A percentile compares a stretch with the other conserved stretches of the same genome.
phyloP scores from a whole-genome alignment of 257 asterid genomes.

The Ligustrum vulgare region DNA sequence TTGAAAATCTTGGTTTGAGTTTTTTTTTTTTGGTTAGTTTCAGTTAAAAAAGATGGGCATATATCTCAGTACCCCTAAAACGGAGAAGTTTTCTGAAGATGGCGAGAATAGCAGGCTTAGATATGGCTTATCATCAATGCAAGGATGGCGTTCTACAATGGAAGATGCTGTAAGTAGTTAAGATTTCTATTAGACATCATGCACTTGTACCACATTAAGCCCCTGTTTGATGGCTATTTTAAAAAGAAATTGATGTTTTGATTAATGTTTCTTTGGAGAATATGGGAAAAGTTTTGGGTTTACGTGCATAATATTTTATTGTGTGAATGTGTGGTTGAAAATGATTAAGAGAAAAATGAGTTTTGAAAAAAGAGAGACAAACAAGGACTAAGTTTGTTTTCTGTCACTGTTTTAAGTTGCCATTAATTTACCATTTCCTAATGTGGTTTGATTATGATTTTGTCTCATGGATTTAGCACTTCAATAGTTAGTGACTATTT shows the following conservation, averaged over 20 bases:
- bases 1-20: constrained; percentile 15
- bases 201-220: not conserved
- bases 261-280: too few species aligned
- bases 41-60: constrained; percentile 76
- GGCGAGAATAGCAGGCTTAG: constrained; percentile 69
- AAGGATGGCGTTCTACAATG: constrained; percentile 99
- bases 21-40: constrained; percentile 21
- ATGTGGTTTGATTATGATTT: not conserved
- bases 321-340: too few species aligned
- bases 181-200: not conserved
- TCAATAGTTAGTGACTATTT: not conserved
- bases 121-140: constrained; percentile 89
- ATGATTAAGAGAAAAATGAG: too few species aligned
- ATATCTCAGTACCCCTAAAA: constrained; percentile 88
- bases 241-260: too few species aligned
- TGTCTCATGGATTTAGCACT: not conserved
- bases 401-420: not conserved
- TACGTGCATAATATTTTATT: too few species aligned
- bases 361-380: too few species aligned
- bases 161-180: constrained; percentile 87
- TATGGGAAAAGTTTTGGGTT: too few species aligned
- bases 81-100: constrained; percentile 85
- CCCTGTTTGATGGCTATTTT: too few species aligned
- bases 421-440: not conserved
- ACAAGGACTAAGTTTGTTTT: too few species aligned